These are phyloP conservation scores for Meira miltonrushii DNA, from an alignment of 1,284 basidiomycete species.

Conservation along the genomic window DNA sequence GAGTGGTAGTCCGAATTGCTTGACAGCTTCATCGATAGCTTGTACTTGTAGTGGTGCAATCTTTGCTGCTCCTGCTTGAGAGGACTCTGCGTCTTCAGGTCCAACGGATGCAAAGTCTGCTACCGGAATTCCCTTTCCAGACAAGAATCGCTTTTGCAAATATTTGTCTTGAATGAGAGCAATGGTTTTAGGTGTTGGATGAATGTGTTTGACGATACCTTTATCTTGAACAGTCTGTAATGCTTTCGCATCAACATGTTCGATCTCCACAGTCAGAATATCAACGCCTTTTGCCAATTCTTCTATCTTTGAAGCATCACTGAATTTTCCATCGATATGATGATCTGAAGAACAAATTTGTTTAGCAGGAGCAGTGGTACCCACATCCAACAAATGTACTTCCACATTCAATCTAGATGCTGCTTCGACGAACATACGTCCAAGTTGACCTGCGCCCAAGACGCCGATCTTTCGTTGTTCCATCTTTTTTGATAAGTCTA, in stretches of 20 bases:
- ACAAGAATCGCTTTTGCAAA: constrained; percentile 71
- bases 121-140: constrained; percentile 59
- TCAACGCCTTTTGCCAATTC: constrained; percentile 77
- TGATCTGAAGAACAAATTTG: constrained; percentile 60
- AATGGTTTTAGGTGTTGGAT: constrained; percentile 80
- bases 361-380: constrained; percentile 77
- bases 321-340: constrained; percentile 86
- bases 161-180: constrained; percentile 92
- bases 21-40: constrained; percentile 23
- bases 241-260: constrained; percentile 82
- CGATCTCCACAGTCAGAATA: constrained; percentile 91
- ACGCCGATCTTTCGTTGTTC: constrained; percentile 12
- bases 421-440: constrained; percentile 90
- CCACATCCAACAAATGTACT: constrained; percentile 81
- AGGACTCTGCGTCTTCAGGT: constrained; percentile 50
- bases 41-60: constrained; percentile 38
- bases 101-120: constrained; percentile 62
- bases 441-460: constrained; percentile 78
- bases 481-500: neutral
- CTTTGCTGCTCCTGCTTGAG: constrained; percentile 57
- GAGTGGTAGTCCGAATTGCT: constrained; percentile 71
- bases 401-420: constrained; percentile 82
- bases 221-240: constrained; percentile 57
- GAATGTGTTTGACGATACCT: constrained; percentile 58
- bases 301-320: constrained; percentile 72